phyloP scores from a whole-genome alignment of 768 basidiomycete genomes.

The Tremella yokohamensis region DNA sequence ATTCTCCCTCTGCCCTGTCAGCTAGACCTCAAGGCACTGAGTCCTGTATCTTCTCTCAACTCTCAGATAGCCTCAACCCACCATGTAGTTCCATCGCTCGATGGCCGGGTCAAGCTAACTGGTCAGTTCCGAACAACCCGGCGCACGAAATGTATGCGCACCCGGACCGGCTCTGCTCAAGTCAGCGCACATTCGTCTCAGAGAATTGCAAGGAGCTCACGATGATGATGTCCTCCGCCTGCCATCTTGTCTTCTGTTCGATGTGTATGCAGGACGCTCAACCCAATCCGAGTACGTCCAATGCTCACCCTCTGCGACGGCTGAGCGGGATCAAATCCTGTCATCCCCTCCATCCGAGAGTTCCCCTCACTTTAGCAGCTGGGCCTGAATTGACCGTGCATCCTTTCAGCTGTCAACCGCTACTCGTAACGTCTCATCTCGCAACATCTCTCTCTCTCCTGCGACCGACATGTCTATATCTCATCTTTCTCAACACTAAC shows the following conservation, averaged over 20 bases:
- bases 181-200: background rate
- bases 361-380: background rate
- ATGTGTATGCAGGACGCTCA: background rate
- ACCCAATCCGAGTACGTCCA: background rate
- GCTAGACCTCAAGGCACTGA: background rate
- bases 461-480: background rate
- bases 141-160: slow-evolving; percentile 1
- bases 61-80: slow-evolving; percentile 40
- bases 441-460: background rate
- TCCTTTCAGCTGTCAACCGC: background rate
- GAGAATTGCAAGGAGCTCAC: slow-evolving; percentile 7
- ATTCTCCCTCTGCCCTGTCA: slow-evolving; percentile 64
- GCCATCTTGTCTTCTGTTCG: slow-evolving; percentile 55
- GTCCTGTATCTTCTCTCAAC: no score
- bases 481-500: background rate
- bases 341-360: background rate
- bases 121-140: slow-evolving; percentile 8
- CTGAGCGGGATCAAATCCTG: background rate
- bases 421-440: background rate
- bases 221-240: slow-evolving; percentile 56
- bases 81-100: slow-evolving; percentile 63
- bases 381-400: background rate
- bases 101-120: slow-evolving; percentile 59
- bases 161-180: slow-evolving; percentile 18
- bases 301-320: background rate